A percentile compares a stretch with the other conserved stretches of the same genome.
Conservation (phyloP, 2,329 filamentous ascomycete genomes). For the Pseudogymnoascus sp. region DNA sequence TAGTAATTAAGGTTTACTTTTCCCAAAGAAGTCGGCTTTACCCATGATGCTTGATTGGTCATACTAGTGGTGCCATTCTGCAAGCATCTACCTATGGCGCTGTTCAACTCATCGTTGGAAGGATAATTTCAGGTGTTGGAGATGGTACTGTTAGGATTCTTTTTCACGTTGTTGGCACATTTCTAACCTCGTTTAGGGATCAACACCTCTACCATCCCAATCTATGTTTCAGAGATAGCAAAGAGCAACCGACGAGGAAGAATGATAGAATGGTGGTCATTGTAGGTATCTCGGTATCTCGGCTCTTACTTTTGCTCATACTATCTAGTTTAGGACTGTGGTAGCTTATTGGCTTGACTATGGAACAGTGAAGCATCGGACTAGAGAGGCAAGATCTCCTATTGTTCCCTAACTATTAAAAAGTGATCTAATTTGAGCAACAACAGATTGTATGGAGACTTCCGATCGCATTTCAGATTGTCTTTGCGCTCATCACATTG, state of each 20-base stretch:
- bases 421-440: conserved; percentile 30
- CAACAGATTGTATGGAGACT: conserved; percentile 44
- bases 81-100: conserved; percentile 33
- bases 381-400: conserved; percentile 35
- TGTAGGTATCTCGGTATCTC: neutral
- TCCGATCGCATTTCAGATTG: conserved; percentile 46
- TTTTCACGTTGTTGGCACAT: neutral
- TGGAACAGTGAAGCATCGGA: conserved; percentile 24
- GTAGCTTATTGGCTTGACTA: conserved; percentile 52
- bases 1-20: neutral
- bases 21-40: neutral
- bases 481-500: conserved; percentile 51
- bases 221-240: conserved; percentile 33
- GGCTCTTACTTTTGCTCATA: conserved; percentile 15
- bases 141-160: conserved; percentile 28
- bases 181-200: neutral
- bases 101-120: conserved; percentile 42
- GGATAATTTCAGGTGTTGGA: conserved; percentile 38
- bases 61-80: conserved; percentile 32
- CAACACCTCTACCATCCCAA: conserved; percentile 38
- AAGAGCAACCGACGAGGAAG: conserved; percentile 29
- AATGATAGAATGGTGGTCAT: neutral
- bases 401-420: conserved; percentile 39
- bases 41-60: conserved; percentile 23
- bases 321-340: conserved; percentile 35